A percentile compares a stretch with the other conserved stretches of the same genome.
Conservation (phyloP, 1,139 yeast genomes). For the Suhomyces maxii region DNA sequence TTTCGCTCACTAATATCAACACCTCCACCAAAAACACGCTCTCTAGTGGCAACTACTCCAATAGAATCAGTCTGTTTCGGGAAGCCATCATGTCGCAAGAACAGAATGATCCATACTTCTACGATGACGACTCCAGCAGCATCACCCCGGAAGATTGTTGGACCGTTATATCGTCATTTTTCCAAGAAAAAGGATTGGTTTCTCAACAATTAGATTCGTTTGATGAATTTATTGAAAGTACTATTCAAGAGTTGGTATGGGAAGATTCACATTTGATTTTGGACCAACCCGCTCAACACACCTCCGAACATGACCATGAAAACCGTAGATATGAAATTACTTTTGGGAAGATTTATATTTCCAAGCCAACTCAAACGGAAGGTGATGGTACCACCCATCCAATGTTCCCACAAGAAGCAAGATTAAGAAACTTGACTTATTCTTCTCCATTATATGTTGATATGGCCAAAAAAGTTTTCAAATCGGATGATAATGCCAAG, state of each 20-base stretch:
- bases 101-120: constrained; percentile 58
- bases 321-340: constrained; percentile 92
- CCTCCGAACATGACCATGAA: constrained; percentile 84
- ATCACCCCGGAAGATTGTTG: constrained; percentile 98
- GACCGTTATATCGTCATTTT: constrained; percentile 95
- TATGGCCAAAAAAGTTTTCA: constrained; percentile 87
- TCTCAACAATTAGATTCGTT: constrained; percentile 98
- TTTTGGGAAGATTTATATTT: constrained; percentile 93
- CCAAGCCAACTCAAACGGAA: constrained; percentile 97
- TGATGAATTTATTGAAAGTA: constrained; percentile 95
- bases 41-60: constrained; percentile 3
- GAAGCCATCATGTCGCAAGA: constrained; percentile 16
- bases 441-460: constrained; percentile 96
- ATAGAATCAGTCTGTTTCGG: not conserved
- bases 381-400: constrained; percentile 99
- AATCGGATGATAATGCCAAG: constrained; percentile 61
- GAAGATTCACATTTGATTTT: constrained; percentile 92
- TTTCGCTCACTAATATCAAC: constrained; percentile 3
- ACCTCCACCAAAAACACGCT: constrained; percentile 4
- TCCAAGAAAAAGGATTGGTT: constrained; percentile 94
- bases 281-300: constrained; percentile 98
- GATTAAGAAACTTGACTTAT: constrained; percentile 92
- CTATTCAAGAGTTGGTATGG: constrained; percentile 94
- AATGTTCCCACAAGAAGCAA: constrained; percentile 97
- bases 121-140: constrained; percentile 61